phyloP scores from a whole-genome alignment of 164 flowering plant species.

The Vitis cinerea region DNA sequence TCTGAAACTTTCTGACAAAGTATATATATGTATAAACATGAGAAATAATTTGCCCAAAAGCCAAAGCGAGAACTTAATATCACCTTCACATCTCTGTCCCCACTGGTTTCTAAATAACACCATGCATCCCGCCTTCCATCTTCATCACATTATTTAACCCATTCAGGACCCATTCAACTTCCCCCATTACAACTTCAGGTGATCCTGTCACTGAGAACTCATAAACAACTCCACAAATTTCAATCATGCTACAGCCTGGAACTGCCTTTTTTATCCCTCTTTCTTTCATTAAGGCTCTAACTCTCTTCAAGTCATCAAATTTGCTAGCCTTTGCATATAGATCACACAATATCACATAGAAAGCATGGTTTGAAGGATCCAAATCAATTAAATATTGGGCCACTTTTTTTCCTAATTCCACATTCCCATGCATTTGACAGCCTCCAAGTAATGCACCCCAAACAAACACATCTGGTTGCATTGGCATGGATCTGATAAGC shows the following conservation, averaged over 20 bases:
- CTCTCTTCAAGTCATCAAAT: slow-evolving; percentile 47
- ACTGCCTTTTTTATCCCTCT: slow-evolving; percentile 51
- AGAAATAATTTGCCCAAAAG: no score
- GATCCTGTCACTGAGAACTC: slow-evolving; percentile 66
- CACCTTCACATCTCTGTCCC: not conserved
- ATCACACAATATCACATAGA: slow-evolving; percentile 63
- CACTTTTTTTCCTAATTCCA: slow-evolving; percentile 62
- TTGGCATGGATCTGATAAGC: slow-evolving; percentile 61
- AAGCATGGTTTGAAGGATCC: slow-evolving; percentile 73
- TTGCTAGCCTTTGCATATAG: slow-evolving; percentile 62
- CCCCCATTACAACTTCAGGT: slow-evolving; percentile 33
- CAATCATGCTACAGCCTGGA: slow-evolving; percentile 75
- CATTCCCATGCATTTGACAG: slow-evolving; percentile 74
- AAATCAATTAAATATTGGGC: slow-evolving; percentile 45
- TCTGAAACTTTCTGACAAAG: no score
- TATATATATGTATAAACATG: no score
- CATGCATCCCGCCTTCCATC: not conserved
- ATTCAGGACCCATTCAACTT: slow-evolving; percentile 32
- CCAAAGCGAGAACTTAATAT: no score
- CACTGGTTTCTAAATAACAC: not conserved
- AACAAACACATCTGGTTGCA: slow-evolving; percentile 79
- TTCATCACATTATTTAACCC: slow-evolving; percentile 29
- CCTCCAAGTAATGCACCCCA: slow-evolving; percentile 88
- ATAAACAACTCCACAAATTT: slow-evolving; percentile 55
- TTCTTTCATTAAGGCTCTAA: slow-evolving; percentile 55